Evolutionary conservation across 2,329 filamentous ascomycete species (phyloP), one percentile per base, ranked within the genome.

Genomic region (Endoconidiophora polonica): DNA sequence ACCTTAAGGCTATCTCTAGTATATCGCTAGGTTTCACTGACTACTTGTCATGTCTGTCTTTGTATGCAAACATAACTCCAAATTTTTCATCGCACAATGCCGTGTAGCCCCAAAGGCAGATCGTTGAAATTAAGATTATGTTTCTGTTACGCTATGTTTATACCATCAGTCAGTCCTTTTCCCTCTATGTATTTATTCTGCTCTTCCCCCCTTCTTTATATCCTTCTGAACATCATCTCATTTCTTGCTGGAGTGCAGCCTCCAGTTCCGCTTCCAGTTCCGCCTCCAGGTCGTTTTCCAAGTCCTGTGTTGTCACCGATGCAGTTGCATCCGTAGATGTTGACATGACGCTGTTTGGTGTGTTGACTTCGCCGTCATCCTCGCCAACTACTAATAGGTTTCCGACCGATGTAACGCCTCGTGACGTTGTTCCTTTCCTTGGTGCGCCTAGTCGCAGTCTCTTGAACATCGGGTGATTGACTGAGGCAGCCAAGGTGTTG

Each of bases 221-320:
- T 41, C 12, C 41, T n/a, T 40, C 33, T 23, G 24, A 41, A 36
- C 41, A 41, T 24, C n/a, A 14, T 16, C 46, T 46, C 46, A 16
- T 6, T 33, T 45, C 46, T 18, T 41, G 46, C 29, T 40, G 39
- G 36, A 52, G 29, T 6, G 50, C 62, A 3, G 61, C 62, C 57
- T 77, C 74, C 55, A 79, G 65, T 55, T 75, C 77, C 1, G 76
- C 76, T 58, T 78, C 65, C 59, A 83, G 67, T 57, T 80, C 77
- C 37, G 75, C 73, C 61, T 80, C 79, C 46, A 81, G 62, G 57
- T 79, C 77, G 40, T 68, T 68, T n/a, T 62, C 61, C 5, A 61
- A 60, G 39, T 62, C 59, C n/a, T 61, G 60, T 5, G 45, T 33
- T 29, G 57, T 57, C 4, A 55, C 52, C 16, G 52, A 60, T 22